A percentile compares a stretch with the other conserved stretches of the same genome.
Evolutionary conservation across 2,329 filamentous ascomycete species (phyloP).

Genomic region (Phoma herbarum): DNA sequence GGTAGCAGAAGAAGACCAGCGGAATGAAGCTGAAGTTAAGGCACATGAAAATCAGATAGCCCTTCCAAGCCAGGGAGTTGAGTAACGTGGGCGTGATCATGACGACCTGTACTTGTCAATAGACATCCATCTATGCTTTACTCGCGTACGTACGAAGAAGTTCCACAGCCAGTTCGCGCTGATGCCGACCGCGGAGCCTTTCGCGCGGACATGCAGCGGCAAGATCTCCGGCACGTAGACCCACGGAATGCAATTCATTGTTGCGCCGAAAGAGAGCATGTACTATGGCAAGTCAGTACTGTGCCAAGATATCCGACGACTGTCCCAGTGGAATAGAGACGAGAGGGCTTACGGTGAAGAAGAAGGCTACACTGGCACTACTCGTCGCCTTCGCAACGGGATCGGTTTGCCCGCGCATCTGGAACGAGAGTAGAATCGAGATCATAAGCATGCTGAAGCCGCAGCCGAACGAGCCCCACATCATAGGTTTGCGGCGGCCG

Average conservation of each 20-base stretch:
- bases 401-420: slow-evolving; percentile 33
- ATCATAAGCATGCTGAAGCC: slow-evolving; percentile 45
- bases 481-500: slow-evolving; percentile 43
- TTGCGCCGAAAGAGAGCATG: slow-evolving; percentile 38
- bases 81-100: slow-evolving; percentile 63
- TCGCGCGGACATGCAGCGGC: slow-evolving; percentile 59
- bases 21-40: slow-evolving; percentile 58
- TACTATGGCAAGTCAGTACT: slow-evolving; percentile 20
- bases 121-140: not conserved
- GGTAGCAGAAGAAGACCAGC: slow-evolving; percentile 58
- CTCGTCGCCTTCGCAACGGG: slow-evolving; percentile 53
- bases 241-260: slow-evolving; percentile 55
- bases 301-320: not conserved
- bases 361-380: slow-evolving; percentile 59
- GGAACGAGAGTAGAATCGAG: slow-evolving; percentile 56
- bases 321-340: not conserved
- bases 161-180: slow-evolving; percentile 61
- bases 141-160: slow-evolving; percentile 51
- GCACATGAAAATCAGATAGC: slow-evolving; percentile 63
- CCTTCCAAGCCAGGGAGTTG: slow-evolving; percentile 59
- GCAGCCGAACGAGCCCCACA: slow-evolving; percentile 45
- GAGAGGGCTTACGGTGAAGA: slow-evolving; percentile 53
- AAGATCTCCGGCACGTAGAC: slow-evolving; percentile 62
- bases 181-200: slow-evolving; percentile 61
- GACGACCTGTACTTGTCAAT: slow-evolving; percentile 36